Evolutionary conservation across 164 flowering plant species (phyloP).

Genomic region (Stephania cephalantha): DNA sequence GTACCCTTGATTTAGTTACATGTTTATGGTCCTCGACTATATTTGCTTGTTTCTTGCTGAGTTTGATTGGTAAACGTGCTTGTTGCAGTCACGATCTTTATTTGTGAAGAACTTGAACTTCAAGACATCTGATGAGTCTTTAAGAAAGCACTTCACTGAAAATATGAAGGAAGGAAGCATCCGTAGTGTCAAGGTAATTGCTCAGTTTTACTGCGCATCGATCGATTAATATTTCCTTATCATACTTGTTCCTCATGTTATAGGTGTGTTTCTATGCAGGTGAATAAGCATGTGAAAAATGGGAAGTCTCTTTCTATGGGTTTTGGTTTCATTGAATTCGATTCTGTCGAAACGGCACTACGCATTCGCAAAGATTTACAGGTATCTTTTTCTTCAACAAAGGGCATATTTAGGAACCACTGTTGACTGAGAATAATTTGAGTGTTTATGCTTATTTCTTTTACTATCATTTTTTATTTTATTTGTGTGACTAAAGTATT

Average conservation of each 20-base stretch:
- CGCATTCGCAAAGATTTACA: conserved; percentile 73
- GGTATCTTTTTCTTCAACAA: conserved; percentile 28
- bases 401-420: neutral
- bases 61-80: conserved; percentile 6
- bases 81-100: conserved; percentile 74
- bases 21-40: neutral
- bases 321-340: conserved; percentile 89
- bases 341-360: conserved; percentile 75
- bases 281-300: conserved; percentile 76
- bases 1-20: neutral
- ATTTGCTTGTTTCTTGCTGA: neutral
- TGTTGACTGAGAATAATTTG: neutral
- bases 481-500: neutral
- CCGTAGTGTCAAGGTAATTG: conserved; percentile 65
- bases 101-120: conserved; percentile 89
- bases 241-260: conserved; percentile 5
- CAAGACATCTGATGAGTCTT: conserved; percentile 66
- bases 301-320: conserved; percentile 88
- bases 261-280: conserved; percentile 33
- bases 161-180: conserved; percentile 62
- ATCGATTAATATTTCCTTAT: neutral
- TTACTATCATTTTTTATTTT: neutral
- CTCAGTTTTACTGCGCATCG: neutral
- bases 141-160: conserved; percentile 62
- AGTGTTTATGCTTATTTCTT: neutral